Evolutionary conservation across 192 early-diverging fungal species (phyloP), one percentile per base, ranked within the genome.

Genomic region (Entomortierella beljakovae): DNA sequence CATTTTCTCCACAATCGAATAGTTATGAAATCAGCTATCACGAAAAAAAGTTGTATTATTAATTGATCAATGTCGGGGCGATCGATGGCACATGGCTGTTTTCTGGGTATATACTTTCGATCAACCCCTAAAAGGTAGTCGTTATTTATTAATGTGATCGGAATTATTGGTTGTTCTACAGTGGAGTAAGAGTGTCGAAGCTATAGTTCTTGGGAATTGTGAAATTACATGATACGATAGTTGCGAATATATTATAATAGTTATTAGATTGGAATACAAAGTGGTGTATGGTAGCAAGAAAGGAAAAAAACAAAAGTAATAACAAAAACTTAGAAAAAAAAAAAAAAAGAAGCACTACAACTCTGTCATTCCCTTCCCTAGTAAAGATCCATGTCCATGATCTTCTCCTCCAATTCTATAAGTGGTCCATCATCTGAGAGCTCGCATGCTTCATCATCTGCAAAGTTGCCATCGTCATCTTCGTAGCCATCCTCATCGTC

Each of bases 361-460:
- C 6, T 38, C 37, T 6, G 37, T 8, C 31, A 3, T 25, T 38
- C 6, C 6, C 6, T 13, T 46, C 2, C 20, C 37, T 68, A 76
- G 26, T 76, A 53, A n/a, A 76, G 61, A 22, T 77, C 73, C 66
- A 77, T 64, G 33, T 68, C 66, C 60, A 68, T 77, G 60, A 59
- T 64, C 35, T 58, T 57, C 35, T 77, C 60, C 32, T 64, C 60
- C 34, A 77, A 26, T 2, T 56, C 60, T 28, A 64, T 38, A 28
- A 77, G 31, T 8, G 64, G 61, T 1, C 18, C 62, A 49, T 64
- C 55, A 16, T 64, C 62, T 10, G 61, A 33, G 15, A 35, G 31
- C 7, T 58, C 35, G 16, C 54, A 49, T 5, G 43, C 73, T 23
- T 77, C 73, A 22, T 77, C 66, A 29, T 68, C 73, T 26, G 73